Evolutionary conservation across 2,329 filamentous ascomycete genomes (phyloP).

Genomic region (Parafenestella ontariensis): DNA sequence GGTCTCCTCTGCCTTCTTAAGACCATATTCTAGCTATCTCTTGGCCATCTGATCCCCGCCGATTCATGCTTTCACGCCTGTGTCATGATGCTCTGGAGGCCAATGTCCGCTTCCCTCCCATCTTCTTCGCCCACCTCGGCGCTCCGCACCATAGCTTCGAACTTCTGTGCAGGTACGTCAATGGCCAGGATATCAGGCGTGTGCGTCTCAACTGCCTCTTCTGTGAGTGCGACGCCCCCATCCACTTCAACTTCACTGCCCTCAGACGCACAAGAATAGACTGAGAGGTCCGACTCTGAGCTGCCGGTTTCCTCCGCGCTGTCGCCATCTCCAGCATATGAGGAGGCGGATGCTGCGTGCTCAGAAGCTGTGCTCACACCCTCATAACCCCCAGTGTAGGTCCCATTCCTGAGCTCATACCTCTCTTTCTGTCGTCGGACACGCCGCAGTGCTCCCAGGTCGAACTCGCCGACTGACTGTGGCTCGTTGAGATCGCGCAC

Average conservation of each 20-base stretch:
- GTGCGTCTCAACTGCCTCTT: conserved; percentile 62
- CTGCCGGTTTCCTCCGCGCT: conserved; percentile 5
- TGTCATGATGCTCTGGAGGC: conserved; percentile 34
- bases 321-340: background rate
- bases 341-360: background rate
- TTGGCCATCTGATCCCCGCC: too few relatives aligned
- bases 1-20: too few relatives aligned
- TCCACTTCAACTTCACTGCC: conserved; percentile 56
- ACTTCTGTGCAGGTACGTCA: background rate
- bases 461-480: conserved; percentile 29
- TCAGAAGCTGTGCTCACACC: background rate
- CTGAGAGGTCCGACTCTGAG: conserved; percentile 26
- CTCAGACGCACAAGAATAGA: conserved; percentile 33
- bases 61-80: conserved; percentile 25
- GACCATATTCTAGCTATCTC: too few relatives aligned
- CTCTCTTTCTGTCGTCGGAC: conserved; percentile 36
- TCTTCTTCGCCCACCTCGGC: conserved; percentile 9
- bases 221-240: conserved; percentile 63
- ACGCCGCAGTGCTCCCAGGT: conserved; percentile 34
- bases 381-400: conserved; percentile 22
- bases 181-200: conserved; percentile 43
- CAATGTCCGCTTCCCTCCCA: conserved; percentile 9
- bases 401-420: conserved; percentile 28
- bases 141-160: conserved; percentile 3
- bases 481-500: conserved; percentile 21